Conservation (phyloP, 1,139 yeast species). For the Meyerozyma smithsonii region DNA sequence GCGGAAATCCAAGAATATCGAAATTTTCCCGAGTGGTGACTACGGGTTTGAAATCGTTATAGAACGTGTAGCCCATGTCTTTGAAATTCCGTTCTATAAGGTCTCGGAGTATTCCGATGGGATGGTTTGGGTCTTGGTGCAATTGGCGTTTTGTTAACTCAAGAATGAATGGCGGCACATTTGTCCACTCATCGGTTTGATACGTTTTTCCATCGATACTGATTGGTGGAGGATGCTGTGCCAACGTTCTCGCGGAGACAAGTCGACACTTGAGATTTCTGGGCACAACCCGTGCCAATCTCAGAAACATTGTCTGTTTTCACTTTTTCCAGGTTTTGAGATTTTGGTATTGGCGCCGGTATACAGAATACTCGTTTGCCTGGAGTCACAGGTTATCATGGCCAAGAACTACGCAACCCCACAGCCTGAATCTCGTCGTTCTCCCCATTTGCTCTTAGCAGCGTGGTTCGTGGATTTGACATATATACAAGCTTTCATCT, state of each 20-base stretch:
- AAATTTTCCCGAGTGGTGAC: conserved; percentile 82
- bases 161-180: conserved; percentile 72
- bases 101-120: conserved; percentile 78
- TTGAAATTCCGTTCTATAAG: conserved; percentile 66
- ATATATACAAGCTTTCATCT: background rate
- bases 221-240: conserved; percentile 25
- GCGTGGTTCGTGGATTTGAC: background rate
- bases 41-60: conserved; percentile 76
- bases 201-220: conserved; percentile 49
- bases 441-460: background rate
- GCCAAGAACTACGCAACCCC: too few relatives aligned
- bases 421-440: too few relatives aligned
- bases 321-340: too few relatives aligned
- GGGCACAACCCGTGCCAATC: background rate
- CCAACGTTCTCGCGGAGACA: background rate
- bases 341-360: too few relatives aligned
- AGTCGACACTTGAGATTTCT: background rate
- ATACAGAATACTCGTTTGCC: too few relatives aligned
- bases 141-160: conserved; percentile 67
- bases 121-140: conserved; percentile 74
- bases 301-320: background rate
- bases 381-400: too few relatives aligned
- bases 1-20: conserved; percentile 86
- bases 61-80: conserved; percentile 71
- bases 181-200: conserved; percentile 75